phyloP scores from a whole-genome alignment of 306 rosid species.

The peach (Prunus persica) region Prunus_persica_NCBIv2 NC_034015.1:11096501-11097000 shows the following conservation, averaged over 20 bases:
- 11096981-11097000: not conserved
- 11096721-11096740: too few species aligned
- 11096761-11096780: too few species aligned
- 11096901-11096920: constrained; percentile 4
- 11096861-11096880: not conserved
- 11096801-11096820: too few species aligned
- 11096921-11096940: constrained; percentile 10
- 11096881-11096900: not conserved
- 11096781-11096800: too few species aligned
- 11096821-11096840: not conserved
- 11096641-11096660: not conserved
- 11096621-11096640: not conserved
- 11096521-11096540: not conserved
- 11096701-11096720: too few species aligned
- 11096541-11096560: constrained; percentile 2
- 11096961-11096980: constrained; percentile 9
- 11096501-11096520: not conserved
- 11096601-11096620: not conserved
- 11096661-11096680: too few species aligned
- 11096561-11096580: constrained; percentile 18
- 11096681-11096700: too few species aligned
- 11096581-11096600: constrained; percentile 5
- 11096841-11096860: not conserved
- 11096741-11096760: too few species aligned
- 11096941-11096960: not conserved